These are phyloP conservation scores for Diutina rugosa DNA, from an alignment of 1,139 yeast genomes.

Conservation along the genomic window DNA sequence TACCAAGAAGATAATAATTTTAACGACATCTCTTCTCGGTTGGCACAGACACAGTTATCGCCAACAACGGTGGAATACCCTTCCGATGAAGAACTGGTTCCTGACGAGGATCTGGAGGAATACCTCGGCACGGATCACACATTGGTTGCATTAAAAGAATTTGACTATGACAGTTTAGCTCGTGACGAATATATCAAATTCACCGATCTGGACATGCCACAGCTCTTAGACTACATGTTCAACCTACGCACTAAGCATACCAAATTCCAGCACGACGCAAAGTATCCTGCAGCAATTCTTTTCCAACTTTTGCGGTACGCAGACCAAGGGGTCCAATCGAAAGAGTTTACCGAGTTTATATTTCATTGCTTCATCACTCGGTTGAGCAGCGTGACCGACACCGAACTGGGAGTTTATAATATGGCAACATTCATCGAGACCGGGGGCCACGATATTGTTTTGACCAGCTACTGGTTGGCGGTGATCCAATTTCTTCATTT, in stretches of 20 bases:
- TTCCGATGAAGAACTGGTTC: neutral
- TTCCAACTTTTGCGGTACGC: constrained; percentile 60
- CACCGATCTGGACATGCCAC: constrained; percentile 55
- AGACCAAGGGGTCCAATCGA: constrained; percentile 38
- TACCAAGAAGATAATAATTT: constrained; percentile 18
- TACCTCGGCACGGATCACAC: neutral
- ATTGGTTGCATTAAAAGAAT: constrained; percentile 11
- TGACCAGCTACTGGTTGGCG: constrained; percentile 63
- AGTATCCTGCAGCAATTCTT: constrained; percentile 54
- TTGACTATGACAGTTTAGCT: constrained; percentile 33
- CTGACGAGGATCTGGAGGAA: constrained; percentile 8
- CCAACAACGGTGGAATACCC: constrained; percentile 11
- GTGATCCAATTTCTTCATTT: constrained; percentile 55
- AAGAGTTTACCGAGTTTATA: constrained; percentile 41
- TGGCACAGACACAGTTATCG: neutral
- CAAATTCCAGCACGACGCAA: constrained; percentile 38
- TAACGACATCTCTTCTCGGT: constrained; percentile 26
- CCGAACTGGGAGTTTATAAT: constrained; percentile 47
- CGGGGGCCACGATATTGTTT: constrained; percentile 51
- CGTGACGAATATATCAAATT: constrained; percentile 42
- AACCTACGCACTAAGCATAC: constrained; percentile 17
- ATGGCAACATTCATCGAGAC: constrained; percentile 18
- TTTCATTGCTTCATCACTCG: constrained; percentile 50
- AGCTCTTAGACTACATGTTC: constrained; percentile 43
- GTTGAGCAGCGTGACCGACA: constrained; percentile 44